phyloP scores from a whole-genome alignment of 108 stramenopile genomes.

The Cyclotella sp. region DNA sequence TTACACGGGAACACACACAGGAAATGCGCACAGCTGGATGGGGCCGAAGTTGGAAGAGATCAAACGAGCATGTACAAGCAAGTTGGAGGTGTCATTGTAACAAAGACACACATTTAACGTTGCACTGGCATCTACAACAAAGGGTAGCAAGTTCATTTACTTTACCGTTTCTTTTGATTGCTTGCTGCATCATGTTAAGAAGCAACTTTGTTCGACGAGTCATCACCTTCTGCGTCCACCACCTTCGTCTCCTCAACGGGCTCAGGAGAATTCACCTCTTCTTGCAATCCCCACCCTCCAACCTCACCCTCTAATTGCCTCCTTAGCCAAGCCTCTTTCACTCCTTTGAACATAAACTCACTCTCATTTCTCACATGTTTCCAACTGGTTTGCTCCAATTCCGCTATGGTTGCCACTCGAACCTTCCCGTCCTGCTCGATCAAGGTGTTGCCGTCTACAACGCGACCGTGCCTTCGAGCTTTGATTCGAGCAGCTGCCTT shows the following conservation, averaged over 20 bases:
- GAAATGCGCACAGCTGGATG: constrained; percentile 15
- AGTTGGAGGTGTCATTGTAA: constrained; percentile 5
- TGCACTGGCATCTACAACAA: not conserved
- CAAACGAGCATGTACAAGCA: constrained; percentile 19
- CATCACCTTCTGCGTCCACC: constrained; percentile 2
- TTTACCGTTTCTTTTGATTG: not conserved
- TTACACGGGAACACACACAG: constrained; percentile 17
- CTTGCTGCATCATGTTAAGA: not conserved
- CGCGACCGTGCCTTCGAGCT: constrained; percentile 44
- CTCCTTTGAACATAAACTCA: constrained; percentile 73
- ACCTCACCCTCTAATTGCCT: constrained; percentile 65
- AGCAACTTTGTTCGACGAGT: not conserved
- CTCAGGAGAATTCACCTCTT: constrained; percentile 34
- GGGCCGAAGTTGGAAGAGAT: constrained; percentile 24
- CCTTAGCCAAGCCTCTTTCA: constrained; percentile 78
- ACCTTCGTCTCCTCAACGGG: constrained; percentile 3
- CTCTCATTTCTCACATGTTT: constrained; percentile 70
- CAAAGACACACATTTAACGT: not conserved
- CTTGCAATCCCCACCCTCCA: constrained; percentile 71
- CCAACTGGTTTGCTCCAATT: constrained; percentile 78
- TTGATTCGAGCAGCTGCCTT: constrained; percentile 38
- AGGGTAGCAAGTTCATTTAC: not conserved
- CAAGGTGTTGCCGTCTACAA: constrained; percentile 65
- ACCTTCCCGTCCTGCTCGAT: constrained; percentile 75
- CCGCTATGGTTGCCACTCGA: constrained; percentile 74